A percentile compares a stretch with the other conserved stretches of the same genome.
Evolutionary conservation across 805 yeast species (phyloP).

Genomic region (Priceomyces melissophilus): DNA sequence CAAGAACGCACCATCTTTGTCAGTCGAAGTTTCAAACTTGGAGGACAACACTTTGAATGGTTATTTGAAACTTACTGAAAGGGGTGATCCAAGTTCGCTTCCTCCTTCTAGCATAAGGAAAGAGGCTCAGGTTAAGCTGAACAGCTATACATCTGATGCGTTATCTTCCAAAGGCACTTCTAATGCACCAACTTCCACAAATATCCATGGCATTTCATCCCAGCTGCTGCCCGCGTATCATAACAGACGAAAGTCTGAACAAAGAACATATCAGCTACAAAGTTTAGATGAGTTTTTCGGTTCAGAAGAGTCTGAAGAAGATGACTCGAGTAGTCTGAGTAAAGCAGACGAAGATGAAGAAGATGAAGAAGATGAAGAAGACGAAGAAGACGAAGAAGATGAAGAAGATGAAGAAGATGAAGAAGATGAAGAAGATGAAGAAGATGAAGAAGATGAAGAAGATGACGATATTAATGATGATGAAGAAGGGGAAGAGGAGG

Average conservation of each 20-base stretch:
- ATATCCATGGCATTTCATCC: constrained; percentile 25
- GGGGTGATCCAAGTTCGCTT: constrained; percentile 39
- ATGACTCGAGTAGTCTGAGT: constrained; percentile 15
- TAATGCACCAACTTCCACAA: constrained; percentile 16
- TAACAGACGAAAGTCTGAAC: constrained; percentile 10
- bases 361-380: constrained; percentile 10
- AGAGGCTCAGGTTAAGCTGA: constrained; percentile 16
- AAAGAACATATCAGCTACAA: constrained; percentile 53
- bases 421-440: constrained; percentile 11
- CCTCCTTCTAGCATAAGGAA: constrained; percentile 32
- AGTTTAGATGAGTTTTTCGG: constrained; percentile 85
- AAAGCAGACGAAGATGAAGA: constrained; percentile 16
- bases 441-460: constrained; percentile 5
- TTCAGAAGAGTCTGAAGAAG: constrained; percentile 22
- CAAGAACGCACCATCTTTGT: constrained; percentile 58
- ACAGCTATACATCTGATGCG: constrained; percentile 13
- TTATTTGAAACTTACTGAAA: constrained; percentile 35
- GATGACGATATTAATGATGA: constrained; percentile 5
- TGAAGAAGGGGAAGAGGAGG: constrained; percentile 1
- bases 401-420: constrained; percentile 8
- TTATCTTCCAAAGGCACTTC: constrained; percentile 15
- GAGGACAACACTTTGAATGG: constrained; percentile 10
- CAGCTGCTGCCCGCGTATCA: constrained; percentile 6
- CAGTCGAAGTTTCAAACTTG: constrained; percentile 7
- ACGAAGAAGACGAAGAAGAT: constrained; percentile 9